Base-by-base conservation (phyloP, 2,329 filamentous ascomycete species). In the Pezicula neosporulosa region DNA sequence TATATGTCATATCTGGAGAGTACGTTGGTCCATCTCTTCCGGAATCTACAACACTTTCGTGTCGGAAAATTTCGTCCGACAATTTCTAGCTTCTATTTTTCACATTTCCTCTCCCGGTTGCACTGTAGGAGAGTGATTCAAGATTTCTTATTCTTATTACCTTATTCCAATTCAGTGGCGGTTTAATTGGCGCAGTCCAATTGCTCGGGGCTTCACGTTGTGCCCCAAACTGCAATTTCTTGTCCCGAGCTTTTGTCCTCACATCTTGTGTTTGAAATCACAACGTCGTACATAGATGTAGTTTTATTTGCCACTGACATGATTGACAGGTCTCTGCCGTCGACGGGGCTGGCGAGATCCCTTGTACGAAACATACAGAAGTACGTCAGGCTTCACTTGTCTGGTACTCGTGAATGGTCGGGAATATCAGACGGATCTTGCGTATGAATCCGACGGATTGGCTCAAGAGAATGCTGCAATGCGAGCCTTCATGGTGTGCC, bases 401-500 rank as follows among this genome's bases (percentile, higher is more conserved):
- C 86, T 91, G 52, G 93, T 96, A 51, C 82, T 94, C 57, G 93
- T 97, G 68, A 97, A 97, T 75, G 95, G 95, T 62, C 88, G 93
- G 66, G 90, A 96, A 76, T 97, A 97, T 75, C 90, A 92, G 69
- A 96, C 92, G 41, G 91, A 96, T 69, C 81, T 88, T 36, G 82
- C 86, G 57, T 96, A 94, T 73, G 85, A 89, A 68, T 89, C 87
- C 56, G 89, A 93, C 68, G 77, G 82, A 45, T 78, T 96, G 59
- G 93, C 93, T 44, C 89, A 91, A 66, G 92, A 97, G 70, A 94
- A 93, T 64, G 93, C 93, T 24, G 93, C 93, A 54, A 95, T 95
- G 82, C 88, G 91, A 56, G 93, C 93, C 52, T 97, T 96, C 72
- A 93, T 96, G 83, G 94, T 97, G 60, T 97, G 93, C 77, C 87